phyloP scores from a whole-genome alignment of 768 basidiomycete species.

The Lactifluus rugatus region DNA sequence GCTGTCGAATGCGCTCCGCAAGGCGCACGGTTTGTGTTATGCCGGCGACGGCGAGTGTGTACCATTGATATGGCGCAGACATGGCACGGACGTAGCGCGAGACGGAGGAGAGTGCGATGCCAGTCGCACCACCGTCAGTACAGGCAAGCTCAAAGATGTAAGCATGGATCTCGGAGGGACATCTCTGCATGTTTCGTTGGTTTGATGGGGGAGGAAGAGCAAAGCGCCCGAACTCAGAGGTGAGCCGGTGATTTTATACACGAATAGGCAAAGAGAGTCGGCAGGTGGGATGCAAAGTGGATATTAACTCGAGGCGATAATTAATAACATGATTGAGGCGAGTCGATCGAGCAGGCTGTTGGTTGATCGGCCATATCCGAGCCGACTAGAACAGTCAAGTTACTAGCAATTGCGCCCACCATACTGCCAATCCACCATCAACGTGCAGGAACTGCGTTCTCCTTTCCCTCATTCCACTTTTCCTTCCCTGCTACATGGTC shows the following conservation, averaged over 20 bases:
- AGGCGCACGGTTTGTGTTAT: conserved; percentile 24
- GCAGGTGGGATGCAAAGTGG: too few relatives aligned
- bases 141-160: conserved; percentile 37
- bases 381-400: too few relatives aligned
- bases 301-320: too few relatives aligned
- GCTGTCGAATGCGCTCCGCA: conserved; percentile 12
- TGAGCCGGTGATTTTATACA: too few relatives aligned
- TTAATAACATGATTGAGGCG: too few relatives aligned
- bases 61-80: conserved; percentile 32
- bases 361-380: too few relatives aligned
- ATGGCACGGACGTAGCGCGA: conserved; percentile 34
- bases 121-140: conserved; percentile 31
- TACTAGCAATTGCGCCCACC: too few relatives aligned
- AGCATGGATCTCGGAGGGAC: conserved; percentile 37
- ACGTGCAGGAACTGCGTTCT: conserved; percentile 17
- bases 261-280: too few relatives aligned
- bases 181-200: conserved; percentile 19
- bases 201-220: not conserved
- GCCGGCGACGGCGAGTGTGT: conserved; percentile 30
- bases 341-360: too few relatives aligned
- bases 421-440: too few relatives aligned
- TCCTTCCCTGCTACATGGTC: conserved; percentile 19
- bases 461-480: conserved; percentile 14
- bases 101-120: conserved; percentile 30
- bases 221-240: too few relatives aligned